Conservation (phyloP, 2,329 filamentous ascomycete genomes). For the Botrytis byssoidea region DNA sequence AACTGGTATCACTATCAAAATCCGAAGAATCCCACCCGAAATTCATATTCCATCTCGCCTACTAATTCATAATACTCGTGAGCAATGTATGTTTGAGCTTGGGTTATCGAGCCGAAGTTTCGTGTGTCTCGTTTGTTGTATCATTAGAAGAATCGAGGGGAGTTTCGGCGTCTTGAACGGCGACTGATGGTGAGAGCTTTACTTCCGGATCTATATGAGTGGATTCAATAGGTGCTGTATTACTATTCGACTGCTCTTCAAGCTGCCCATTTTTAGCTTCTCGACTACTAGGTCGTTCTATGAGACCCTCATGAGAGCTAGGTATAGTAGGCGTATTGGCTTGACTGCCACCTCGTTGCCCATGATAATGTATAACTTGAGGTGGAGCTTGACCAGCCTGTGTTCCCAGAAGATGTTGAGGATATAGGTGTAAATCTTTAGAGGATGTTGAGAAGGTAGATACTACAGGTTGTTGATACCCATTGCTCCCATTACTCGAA, state of each 20-base stretch:
- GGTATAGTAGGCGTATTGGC: constrained; percentile 59
- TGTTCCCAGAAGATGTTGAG: constrained; percentile 61
- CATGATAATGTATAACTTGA: constrained; percentile 66
- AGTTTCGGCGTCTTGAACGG: neutral
- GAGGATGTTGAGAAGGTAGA: constrained; percentile 70
- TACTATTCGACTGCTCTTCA: constrained; percentile 24
- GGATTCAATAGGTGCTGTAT: neutral
- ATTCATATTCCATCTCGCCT: neutral
- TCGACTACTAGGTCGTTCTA: constrained; percentile 33
- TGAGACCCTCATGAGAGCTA: constrained; percentile 32
- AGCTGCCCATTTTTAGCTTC: constrained; percentile 30
- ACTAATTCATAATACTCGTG: constrained; percentile 13
- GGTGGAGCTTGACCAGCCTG: constrained; percentile 62
- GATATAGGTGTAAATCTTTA: constrained; percentile 67
- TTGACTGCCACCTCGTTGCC: constrained; percentile 65
- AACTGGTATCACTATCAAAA: constrained; percentile 15
- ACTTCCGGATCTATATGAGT: neutral
- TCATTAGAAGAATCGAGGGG: neutral
- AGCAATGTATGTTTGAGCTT: neutral
- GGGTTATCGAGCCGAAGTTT: neutral
- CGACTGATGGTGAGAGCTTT: neutral
- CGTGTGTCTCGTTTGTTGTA: neutral
- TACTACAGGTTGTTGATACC: constrained; percentile 66
- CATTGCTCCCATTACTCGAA: constrained; percentile 49
- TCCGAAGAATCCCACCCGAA: constrained; percentile 2